Evolutionary conservation across 2,329 filamentous ascomycete genomes (phyloP).

Genomic region (Pseudomassariella vexata): DNA sequence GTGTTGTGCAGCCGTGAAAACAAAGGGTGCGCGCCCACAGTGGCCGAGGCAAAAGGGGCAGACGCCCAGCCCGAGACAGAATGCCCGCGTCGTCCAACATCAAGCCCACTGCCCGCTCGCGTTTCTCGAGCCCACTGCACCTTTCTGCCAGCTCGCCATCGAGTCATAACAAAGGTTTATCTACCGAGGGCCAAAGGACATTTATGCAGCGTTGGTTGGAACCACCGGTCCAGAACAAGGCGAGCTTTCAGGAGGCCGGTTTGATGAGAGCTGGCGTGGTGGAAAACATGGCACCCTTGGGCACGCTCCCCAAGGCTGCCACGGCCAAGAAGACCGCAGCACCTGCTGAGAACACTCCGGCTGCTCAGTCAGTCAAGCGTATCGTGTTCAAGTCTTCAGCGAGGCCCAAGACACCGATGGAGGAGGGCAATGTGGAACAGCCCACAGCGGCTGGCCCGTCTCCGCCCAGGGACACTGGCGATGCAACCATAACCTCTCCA

Average conservation of each 20-base stretch:
- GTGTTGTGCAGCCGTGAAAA: constrained; percentile 1
- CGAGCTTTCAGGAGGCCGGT: constrained; percentile 75
- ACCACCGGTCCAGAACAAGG: constrained; percentile 50
- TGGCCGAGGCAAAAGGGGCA: constrained; percentile 5
- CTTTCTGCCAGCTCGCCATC: constrained; percentile 30
- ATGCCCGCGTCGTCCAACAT: constrained; percentile 18
- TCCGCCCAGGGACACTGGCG: too few relatives aligned
- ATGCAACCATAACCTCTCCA: constrained; percentile 6
- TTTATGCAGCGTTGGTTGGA: constrained; percentile 56
- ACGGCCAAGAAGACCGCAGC: constrained; percentile 47
- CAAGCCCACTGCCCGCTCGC: constrained; percentile 36
- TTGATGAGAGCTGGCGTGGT: constrained; percentile 70
- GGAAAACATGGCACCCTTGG: constrained; percentile 78
- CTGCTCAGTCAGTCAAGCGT: constrained; percentile 17
- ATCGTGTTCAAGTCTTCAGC: constrained; percentile 25
- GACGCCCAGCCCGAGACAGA: constrained; percentile 1
- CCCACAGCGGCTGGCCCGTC: constrained; percentile 11
- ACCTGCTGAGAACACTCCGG: constrained; percentile 23
- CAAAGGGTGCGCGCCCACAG: constrained; percentile 4
- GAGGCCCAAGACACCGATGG: constrained; percentile 22
- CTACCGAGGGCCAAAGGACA: constrained; percentile 33
- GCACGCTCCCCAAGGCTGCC: constrained; percentile 60
- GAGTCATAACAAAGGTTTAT: constrained; percentile 15
- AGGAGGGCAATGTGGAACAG: constrained; percentile 18
- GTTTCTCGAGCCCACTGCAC: constrained; percentile 46